Evolutionary conservation across 257 asterid genomes (phyloP), one percentile per base, ranked within the genome.

Genomic region (Penstemon eatonii): DNA sequence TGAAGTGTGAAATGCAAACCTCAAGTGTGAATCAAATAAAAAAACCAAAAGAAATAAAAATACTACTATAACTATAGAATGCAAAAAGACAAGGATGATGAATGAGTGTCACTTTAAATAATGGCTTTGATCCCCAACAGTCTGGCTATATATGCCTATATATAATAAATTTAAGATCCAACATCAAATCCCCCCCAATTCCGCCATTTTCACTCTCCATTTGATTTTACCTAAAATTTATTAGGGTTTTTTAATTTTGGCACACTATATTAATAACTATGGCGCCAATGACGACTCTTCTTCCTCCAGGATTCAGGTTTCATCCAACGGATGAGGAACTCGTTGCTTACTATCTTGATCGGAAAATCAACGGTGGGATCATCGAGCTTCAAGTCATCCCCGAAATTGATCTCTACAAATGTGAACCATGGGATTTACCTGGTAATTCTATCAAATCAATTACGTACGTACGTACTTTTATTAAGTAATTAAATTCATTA

Each of bases 311-410:
- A 18, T 87, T 87, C 71, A 46, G 95, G 69, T 87, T 87, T 76
- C 91, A 86, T 74, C 93, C 93, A 0, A 87, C 88, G 56, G 94
- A 85, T 38, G 90, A 87, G 82, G 95, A 87, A 78, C 95, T 87
- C 5, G 91, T 87, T 0, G 89, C 89, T 53, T 87, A 84, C 79
- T 87, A 87, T 60, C 89, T 87, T 1, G 79, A 85, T 37, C 77
- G 89, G 45, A 87, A 87, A 73, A 87, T 87, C 83, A 87, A 83
- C 83, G 95, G 95, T 3, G 86, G 83, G 3, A 62, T n/a, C n/a
- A 85, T 85, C 66, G 91, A 87, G 75, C 95, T 87, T 6, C 82
- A 87, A 57, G 84, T 87, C 75, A 84, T 84, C 68, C 94, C 94
- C 0, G 90, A 82, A 66, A 86, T 84, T 25, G 92, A 86, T 74